A percentile compares a stretch with the other conserved stretches of the same genome.
These are phyloP conservation scores for Aspergillus sparsus DNA, from an alignment of 495 filamentous ascomycete species.

Conservation along the genomic window DNA sequence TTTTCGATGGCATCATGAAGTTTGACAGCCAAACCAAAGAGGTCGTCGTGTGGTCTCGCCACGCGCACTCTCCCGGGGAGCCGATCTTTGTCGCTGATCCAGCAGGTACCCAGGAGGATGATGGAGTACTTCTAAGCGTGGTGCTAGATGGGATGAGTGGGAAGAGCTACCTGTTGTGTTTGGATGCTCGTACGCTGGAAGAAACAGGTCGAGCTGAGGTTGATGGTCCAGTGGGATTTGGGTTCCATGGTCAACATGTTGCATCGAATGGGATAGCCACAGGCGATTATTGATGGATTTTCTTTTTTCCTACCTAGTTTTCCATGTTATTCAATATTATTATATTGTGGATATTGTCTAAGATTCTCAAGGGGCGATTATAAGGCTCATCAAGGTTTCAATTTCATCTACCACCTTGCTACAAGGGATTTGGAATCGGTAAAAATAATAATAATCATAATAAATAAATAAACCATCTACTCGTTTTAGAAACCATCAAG, in stretches of 20 bases:
- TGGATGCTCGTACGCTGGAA: constrained; percentile 64
- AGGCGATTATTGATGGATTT: constrained; percentile 33
- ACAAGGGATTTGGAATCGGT: too few relatives aligned
- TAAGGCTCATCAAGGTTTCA: too few relatives aligned
- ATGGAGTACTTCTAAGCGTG: constrained; percentile 70
- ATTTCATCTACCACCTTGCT: too few relatives aligned
- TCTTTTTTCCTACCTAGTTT: neutral
- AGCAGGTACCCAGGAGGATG: constrained; percentile 51
- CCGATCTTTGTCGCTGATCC: constrained; percentile 67
- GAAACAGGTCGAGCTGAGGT: constrained; percentile 69
- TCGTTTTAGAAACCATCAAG: too few relatives aligned
- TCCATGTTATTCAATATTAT: neutral
- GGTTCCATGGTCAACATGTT: constrained; percentile 72
- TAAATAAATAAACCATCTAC: too few relatives aligned
- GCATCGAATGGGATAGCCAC: constrained; percentile 30
- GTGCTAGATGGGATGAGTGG: constrained; percentile 65
- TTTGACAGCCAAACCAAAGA: constrained; percentile 59
- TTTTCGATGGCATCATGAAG: constrained; percentile 69
- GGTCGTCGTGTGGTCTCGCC: constrained; percentile 52
- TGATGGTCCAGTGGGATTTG: constrained; percentile 61
- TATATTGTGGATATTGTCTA: too few relatives aligned
- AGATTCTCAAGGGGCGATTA: too few relatives aligned
- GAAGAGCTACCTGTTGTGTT: constrained; percentile 67
- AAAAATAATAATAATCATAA: too few relatives aligned
- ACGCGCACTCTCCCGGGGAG: constrained; percentile 71